Conservation (phyloP, 73 alveolate genomes). For the Vitrella brassicaformis region DNA sequence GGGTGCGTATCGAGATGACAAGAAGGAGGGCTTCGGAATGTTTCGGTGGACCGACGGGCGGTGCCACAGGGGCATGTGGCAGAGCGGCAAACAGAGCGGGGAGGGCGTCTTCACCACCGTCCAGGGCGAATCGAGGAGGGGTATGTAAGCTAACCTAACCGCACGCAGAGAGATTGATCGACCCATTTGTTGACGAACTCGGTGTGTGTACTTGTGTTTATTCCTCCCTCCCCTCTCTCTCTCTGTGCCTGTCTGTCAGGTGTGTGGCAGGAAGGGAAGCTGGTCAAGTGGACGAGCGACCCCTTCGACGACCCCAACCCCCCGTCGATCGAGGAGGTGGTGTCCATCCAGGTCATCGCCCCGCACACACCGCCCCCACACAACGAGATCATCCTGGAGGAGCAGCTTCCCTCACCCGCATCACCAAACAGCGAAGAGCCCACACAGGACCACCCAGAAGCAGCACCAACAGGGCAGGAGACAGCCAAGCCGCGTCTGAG, state of each 20-base stretch:
- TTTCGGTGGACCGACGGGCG: constrained; percentile 29
- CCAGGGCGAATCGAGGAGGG: background rate
- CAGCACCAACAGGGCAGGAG: too few relatives aligned
- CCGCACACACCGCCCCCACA: too few relatives aligned
- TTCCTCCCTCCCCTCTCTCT: background rate
- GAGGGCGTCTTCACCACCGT: constrained; percentile 11
- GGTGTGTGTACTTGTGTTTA: background rate
- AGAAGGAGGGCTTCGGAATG: constrained; percentile 33
- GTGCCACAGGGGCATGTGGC: constrained; percentile 33
- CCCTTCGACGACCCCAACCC: background rate
- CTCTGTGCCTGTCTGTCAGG: background rate
- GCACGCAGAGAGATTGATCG: too few relatives aligned
- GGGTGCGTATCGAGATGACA: constrained; percentile 19
- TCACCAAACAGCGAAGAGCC: too few relatives aligned
- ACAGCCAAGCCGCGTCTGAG: too few relatives aligned
- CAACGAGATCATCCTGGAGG: too few relatives aligned
- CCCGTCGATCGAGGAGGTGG: too few relatives aligned
- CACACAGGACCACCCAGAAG: too few relatives aligned
- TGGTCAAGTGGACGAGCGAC: background rate
- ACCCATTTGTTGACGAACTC: background rate
- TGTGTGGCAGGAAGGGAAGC: background rate
- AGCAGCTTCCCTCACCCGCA: too few relatives aligned
- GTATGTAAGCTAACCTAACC: too few relatives aligned
- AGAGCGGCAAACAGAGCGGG: constrained; percentile 31
- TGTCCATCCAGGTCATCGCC: too few relatives aligned